These are phyloP conservation scores for Amylostereum areolatum DNA, from an alignment of 1,284 basidiomycete genomes.

Conservation along the genomic window DNA sequence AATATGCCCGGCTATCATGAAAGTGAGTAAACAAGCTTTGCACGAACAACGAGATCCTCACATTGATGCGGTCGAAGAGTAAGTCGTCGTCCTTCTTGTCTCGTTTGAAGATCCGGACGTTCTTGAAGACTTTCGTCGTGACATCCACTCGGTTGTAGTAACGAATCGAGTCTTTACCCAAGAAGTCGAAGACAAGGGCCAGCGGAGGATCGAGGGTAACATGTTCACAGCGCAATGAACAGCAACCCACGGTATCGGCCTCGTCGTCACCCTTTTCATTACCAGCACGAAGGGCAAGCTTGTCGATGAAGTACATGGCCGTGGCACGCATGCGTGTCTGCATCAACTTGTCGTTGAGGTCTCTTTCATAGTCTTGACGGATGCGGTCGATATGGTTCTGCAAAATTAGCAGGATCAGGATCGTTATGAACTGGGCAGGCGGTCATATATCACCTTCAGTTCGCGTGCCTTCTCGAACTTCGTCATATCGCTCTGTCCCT, in stretches of 20 bases:
- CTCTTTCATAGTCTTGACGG: slow-evolving; percentile 78
- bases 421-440: background rate
- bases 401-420: background rate
- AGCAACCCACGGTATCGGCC: slow-evolving; percentile 96
- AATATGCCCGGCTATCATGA: slow-evolving; percentile 64
- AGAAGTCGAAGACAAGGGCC: slow-evolving; percentile 88
- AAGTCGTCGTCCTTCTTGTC: slow-evolving; percentile 87
- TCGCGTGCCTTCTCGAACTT: slow-evolving; percentile 97
- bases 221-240: slow-evolving; percentile 91
- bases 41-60: slow-evolving; percentile 31
- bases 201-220: slow-evolving; percentile 86
- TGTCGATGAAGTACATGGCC: slow-evolving; percentile 96
- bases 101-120: slow-evolving; percentile 57
- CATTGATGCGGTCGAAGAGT: slow-evolving; percentile 90
- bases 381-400: slow-evolving; percentile 89
- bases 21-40: background rate
- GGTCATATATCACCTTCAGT: slow-evolving; percentile 62
- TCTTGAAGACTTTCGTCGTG: slow-evolving; percentile 61
- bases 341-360: slow-evolving; percentile 87
- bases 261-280: slow-evolving; percentile 99
- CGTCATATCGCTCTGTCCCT: slow-evolving; percentile 92
- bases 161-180: slow-evolving; percentile 96
- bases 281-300: slow-evolving; percentile 90
- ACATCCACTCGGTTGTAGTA: slow-evolving; percentile 90
- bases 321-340: slow-evolving; percentile 91